Evolutionary conservation across 352 stramenopile species (phyloP).

Genomic region (Globisporangium barbulae): DNA sequence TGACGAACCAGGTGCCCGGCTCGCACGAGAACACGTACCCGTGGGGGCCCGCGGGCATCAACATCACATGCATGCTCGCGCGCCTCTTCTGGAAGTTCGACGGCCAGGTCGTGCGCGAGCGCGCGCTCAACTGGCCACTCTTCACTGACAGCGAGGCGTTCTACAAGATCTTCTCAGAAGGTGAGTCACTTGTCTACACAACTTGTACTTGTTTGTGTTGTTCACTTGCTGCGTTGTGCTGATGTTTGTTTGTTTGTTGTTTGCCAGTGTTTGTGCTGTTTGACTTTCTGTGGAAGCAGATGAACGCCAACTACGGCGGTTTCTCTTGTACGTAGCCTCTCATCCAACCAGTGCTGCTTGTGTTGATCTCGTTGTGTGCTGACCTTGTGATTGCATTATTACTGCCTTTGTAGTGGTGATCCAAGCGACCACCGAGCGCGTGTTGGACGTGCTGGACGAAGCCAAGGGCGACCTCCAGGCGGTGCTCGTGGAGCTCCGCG

Average conservation of each 20-base stretch:
- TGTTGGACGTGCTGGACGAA: conserved; percentile 70
- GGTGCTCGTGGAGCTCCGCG: conserved; percentile 56
- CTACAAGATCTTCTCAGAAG: conserved; percentile 73
- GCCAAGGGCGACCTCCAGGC: conserved; percentile 60
- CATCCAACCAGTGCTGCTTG: background rate
- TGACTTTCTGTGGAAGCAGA: conserved; percentile 80
- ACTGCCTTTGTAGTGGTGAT: conserved; percentile 54
- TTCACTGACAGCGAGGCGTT: conserved; percentile 70
- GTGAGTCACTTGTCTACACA: conserved; percentile 7
- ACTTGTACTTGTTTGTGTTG: background rate
- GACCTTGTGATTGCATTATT: background rate
- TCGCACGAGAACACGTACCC: conserved; percentile 82
- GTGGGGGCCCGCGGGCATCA: conserved; percentile 82
- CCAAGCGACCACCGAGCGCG: conserved; percentile 63
- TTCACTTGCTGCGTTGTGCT: conserved; percentile 2
- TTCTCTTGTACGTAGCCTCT: conserved; percentile 52
- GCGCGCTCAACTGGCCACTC: conserved; percentile 64
- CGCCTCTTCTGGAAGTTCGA: conserved; percentile 81
- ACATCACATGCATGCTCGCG: conserved; percentile 81
- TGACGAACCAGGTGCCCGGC: conserved; percentile 70
- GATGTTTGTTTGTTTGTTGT: conserved; percentile 8
- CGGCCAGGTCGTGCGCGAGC: conserved; percentile 61
- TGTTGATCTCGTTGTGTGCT: background rate
- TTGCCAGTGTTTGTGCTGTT: conserved; percentile 75
- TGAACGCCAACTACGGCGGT: conserved; percentile 85